These are phyloP conservation scores for Miscanthus sacchariflorus DNA, from an alignment of 202 grass and related monocot species.

Conservation along the genomic window DNA sequence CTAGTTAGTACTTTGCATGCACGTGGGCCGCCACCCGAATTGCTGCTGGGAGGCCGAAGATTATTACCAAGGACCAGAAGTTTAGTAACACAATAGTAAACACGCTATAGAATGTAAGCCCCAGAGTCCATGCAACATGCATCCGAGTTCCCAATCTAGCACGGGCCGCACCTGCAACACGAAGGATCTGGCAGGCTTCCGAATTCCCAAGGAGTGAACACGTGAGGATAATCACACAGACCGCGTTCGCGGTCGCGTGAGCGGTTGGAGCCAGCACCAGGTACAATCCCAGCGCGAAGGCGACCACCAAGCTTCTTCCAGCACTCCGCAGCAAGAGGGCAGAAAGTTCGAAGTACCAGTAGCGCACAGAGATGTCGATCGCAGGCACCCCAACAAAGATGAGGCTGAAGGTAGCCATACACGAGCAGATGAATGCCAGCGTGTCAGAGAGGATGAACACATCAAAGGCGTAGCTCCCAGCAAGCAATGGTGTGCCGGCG, in stretches of 20 bases:
- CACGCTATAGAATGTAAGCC: background rate
- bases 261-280: conserved; percentile 7
- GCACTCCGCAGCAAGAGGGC: background rate
- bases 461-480: background rate
- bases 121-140: background rate
- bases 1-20: no score
- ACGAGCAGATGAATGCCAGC: conserved; percentile 6
- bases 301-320: background rate
- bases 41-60: background rate
- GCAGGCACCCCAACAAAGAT: conserved; percentile 6
- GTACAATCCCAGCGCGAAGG: conserved; percentile 8
- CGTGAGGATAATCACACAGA: background rate
- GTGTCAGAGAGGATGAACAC: background rate
- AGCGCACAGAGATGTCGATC: background rate
- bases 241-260: background rate
- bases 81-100: background rate
- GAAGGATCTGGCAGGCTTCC: background rate
- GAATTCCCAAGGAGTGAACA: background rate
- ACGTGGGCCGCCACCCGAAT: no score
- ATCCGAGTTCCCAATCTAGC: conserved; percentile 15
- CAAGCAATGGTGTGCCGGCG: background rate
- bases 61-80: background rate
- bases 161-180: background rate
- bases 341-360: background rate
- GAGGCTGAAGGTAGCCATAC: background rate